Percentiles rank a stretch among this genome's conserved stretches.
phyloP scores from a whole-genome alignment of 495 filamentous ascomycete species.

The Aspergillus homomorphus region DNA sequence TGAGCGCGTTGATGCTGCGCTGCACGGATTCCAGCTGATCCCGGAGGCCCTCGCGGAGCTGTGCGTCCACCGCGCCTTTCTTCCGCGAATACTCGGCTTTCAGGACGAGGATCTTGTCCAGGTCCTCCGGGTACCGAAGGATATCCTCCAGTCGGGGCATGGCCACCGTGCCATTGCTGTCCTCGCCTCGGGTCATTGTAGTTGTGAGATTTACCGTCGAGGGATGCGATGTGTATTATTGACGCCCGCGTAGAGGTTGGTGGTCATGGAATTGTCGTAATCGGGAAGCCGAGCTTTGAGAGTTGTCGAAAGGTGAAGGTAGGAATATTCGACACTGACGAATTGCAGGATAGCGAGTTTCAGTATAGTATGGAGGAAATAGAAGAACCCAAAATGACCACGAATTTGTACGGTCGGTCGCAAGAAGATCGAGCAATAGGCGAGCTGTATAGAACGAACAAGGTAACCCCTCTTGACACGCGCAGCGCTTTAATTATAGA shows the following conservation, averaged over 20 bases:
- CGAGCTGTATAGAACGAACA: background rate
- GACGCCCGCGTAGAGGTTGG: background rate
- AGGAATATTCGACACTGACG: too few relatives aligned
- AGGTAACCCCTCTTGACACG: constrained; percentile 6
- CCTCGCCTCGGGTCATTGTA: constrained; percentile 39
- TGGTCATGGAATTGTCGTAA: background rate
- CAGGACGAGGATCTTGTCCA: constrained; percentile 88
- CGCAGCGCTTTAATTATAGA: constrained; percentile 9
- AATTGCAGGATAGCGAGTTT: too few relatives aligned
- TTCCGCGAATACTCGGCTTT: constrained; percentile 93
- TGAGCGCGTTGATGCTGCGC: constrained; percentile 79
- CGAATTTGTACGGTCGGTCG: background rate
- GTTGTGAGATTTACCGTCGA: background rate
- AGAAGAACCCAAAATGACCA: too few relatives aligned
- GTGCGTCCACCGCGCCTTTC: constrained; percentile 84
- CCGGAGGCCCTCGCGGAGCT: constrained; percentile 79
- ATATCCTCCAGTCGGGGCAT: constrained; percentile 50
- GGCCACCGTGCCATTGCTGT: constrained; percentile 40
- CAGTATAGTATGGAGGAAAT: too few relatives aligned
- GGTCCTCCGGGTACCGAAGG: constrained; percentile 72
- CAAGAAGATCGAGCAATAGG: background rate
- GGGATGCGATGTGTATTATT: background rate
- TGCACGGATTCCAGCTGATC: constrained; percentile 93
- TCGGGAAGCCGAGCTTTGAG: background rate
- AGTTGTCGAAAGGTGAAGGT: background rate